Base-by-base conservation (phyloP, 1,284 basidiomycete genomes). In the Inonotus obliquus region DNA sequence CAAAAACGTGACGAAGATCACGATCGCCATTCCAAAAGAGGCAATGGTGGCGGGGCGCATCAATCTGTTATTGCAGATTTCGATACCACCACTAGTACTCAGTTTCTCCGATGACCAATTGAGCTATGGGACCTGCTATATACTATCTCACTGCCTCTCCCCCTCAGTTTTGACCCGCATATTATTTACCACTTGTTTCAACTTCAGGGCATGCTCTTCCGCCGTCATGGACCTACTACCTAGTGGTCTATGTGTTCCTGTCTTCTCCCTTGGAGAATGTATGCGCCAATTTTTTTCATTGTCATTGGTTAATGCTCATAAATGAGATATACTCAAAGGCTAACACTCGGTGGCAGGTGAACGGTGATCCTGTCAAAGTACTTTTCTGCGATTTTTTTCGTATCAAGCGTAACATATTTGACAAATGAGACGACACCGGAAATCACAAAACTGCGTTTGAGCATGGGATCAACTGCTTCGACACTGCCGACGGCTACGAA, bases 321-420 rank as follows among this genome's bases (percentile, higher is more conserved):
- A 17, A 13, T n/a, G 17, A 57, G 14, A 44, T 38, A 4, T 2
- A 41, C 19, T 14, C 13, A 13, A 61, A 54, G 64, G 67, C 62
- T 67, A 27, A 65, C 65, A 1, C 49, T 65, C 48, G 67, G 61
- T 19, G 58, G 19, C 84, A 85, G 11, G 82, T 90, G 41, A 77
- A 79, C 62, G 89, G 88, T 14, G 87, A 91, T 71, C 82, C 84
- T 52, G 88, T 89, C 68, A 91, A 83, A 76, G 83, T 81, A 62
- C 21, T 7, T 72, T 60, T 35, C 51, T 41, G 29, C n/a, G n/a
- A n/a, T n/a, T n/a, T n/a, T n/a, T n/a, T n/a, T n/a, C n/a, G 19
- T 7, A 56, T 39, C 21, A 23, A n/a, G 1, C 51, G 6, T 7
- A 10, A 23, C 37, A 19, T n/a, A 29, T 14, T 39, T 7, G 14